Evolutionary conservation across 495 filamentous ascomycete genomes (phyloP).

Genomic region (Podospora pseudopauciseta): DNA sequence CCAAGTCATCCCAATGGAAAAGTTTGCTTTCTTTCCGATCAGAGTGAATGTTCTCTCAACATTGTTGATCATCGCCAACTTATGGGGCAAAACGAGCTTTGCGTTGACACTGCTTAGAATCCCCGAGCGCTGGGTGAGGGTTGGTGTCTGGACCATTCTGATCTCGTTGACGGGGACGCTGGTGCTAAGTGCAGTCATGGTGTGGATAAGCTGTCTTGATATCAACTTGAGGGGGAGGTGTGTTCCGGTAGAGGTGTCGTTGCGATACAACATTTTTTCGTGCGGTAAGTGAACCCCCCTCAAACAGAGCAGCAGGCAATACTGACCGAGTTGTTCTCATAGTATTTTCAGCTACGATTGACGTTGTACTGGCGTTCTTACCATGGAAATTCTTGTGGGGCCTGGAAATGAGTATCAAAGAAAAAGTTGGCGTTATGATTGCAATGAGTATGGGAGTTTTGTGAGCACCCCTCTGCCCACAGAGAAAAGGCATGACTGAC

Average conservation of each 20-base stretch:
- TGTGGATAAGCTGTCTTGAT: conserved; percentile 36
- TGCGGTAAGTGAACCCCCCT: conserved; percentile 17
- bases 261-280: conserved; percentile 28
- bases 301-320: too few species aligned
- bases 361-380: conserved; percentile 33
- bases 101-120: conserved; percentile 28
- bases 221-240: conserved; percentile 25
- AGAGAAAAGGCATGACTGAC: conserved; percentile 3
- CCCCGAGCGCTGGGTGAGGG: conserved; percentile 22
- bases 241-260: conserved; percentile 22
- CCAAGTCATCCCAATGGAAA: conserved; percentile 21
- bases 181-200: conserved; percentile 33
- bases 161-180: conserved; percentile 34
- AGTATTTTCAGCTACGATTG: conserved; percentile 35
- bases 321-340: conserved; percentile 5
- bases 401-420: conserved; percentile 34
- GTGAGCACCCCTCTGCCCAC: conserved; percentile 22
- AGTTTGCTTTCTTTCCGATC: conserved; percentile 18
- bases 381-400: conserved; percentile 36
- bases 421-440: conserved; percentile 37
- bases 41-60: conserved; percentile 23
- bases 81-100: conserved; percentile 34
- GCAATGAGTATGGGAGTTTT: conserved; percentile 42
- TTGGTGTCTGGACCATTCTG: conserved; percentile 25
- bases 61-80: conserved; percentile 23